Conservation (phyloP, 176 grass and related monocot genomes). For the Triticum turgidum region DNA sequence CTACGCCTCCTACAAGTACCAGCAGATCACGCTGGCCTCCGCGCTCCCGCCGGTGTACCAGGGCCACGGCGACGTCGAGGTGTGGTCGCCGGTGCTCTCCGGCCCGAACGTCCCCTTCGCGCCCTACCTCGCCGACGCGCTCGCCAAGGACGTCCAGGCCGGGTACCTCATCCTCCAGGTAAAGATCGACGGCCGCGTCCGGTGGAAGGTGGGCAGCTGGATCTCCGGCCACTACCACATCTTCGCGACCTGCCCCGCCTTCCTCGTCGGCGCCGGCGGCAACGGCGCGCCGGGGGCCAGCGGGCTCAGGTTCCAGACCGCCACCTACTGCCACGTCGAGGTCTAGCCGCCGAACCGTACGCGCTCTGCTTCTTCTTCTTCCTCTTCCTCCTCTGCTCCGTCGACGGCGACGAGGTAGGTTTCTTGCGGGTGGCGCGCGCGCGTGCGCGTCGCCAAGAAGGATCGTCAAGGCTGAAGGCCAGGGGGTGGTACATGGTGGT, state of each 20-base stretch:
- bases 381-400: background rate
- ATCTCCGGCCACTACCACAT: slow-evolving; percentile 68
- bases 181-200: slow-evolving; percentile 67
- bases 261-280: slow-evolving; percentile 20
- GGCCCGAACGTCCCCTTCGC: slow-evolving; percentile 59
- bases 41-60: slow-evolving; percentile 51
- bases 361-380: background rate
- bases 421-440: background rate
- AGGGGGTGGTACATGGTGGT: background rate
- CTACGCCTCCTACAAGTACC: slow-evolving; percentile 75
- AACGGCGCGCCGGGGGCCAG: slow-evolving; percentile 1
- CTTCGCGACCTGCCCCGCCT: slow-evolving; percentile 66
- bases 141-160: slow-evolving; percentile 36
- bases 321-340: slow-evolving; percentile 64
- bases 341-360: background rate
- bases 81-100: slow-evolving; percentile 69
- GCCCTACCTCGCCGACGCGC: slow-evolving; percentile 45
- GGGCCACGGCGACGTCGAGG: slow-evolving; percentile 77
- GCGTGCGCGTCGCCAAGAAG: background rate
- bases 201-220: slow-evolving; percentile 79
- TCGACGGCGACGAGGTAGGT: slow-evolving; percentile 18
- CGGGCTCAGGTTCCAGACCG: slow-evolving; percentile 54
- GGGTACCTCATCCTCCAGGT: slow-evolving; percentile 51
- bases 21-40: slow-evolving; percentile 57
- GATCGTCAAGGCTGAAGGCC: background rate